phyloP scores from a whole-genome alignment of 176 grass and related monocot species.

The Cocos nucifera region DNA sequence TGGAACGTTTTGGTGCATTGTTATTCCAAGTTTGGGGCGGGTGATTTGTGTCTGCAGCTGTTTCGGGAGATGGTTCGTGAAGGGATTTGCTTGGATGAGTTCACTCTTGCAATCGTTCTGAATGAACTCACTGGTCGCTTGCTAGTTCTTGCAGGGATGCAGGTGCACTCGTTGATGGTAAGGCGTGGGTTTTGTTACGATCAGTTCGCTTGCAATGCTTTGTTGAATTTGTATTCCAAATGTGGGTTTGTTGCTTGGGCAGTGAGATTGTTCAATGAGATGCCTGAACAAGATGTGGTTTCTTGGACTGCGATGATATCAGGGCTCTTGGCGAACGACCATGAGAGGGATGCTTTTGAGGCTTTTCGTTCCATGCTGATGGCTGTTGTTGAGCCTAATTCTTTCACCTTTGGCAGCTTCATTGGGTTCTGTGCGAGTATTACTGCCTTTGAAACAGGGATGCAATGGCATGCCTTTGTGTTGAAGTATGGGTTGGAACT shows the following conservation, averaged over 20 bases:
- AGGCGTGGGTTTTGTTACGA: constrained; percentile 6
- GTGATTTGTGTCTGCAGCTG: background rate
- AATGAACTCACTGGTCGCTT: constrained; percentile 6
- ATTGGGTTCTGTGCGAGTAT: constrained; percentile 15
- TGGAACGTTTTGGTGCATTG: constrained; percentile 14
- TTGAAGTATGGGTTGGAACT: constrained; percentile 26
- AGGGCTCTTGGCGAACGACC: constrained; percentile 4
- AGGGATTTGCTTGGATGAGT: constrained; percentile 11
- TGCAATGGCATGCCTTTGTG: constrained; percentile 24
- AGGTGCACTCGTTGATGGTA: constrained; percentile 19
- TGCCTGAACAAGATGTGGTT: constrained; percentile 15
- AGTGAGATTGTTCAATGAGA: constrained; percentile 12
- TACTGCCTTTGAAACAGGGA: constrained; percentile 11
- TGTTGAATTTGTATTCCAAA: constrained; percentile 28
- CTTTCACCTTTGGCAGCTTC: constrained; percentile 27
- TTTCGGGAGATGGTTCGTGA: constrained; percentile 5
- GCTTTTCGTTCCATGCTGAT: constrained; percentile 18
- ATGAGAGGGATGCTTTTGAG: constrained; percentile 9
- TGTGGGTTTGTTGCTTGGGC: constrained; percentile 11
- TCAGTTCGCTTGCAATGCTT: constrained; percentile 21
- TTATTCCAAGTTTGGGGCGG: constrained; percentile 1
- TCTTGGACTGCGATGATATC: constrained; percentile 32
- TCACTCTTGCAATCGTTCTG: constrained; percentile 9
- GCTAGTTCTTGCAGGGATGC: constrained; percentile 6
- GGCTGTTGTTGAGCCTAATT: constrained; percentile 18